A percentile compares a stretch with the other conserved stretches of the same genome.
phyloP scores from a whole-genome alignment of 257 asterid genomes.

The Cinchona pubescens region DNA sequence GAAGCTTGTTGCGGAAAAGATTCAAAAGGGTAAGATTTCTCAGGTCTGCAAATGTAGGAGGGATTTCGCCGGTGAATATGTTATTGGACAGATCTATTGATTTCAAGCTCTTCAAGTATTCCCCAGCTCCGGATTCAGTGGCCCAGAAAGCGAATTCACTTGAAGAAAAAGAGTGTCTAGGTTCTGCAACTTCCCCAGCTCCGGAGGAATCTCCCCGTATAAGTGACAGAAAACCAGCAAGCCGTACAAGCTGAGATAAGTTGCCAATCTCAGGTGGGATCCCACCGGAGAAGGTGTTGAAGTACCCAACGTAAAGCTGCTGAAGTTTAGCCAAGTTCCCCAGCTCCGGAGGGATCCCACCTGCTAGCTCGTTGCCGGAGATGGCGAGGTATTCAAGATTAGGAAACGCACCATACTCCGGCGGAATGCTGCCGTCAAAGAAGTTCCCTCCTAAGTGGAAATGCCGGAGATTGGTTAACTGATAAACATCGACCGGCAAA shows the following conservation, averaged over 20 bases:
- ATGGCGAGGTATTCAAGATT: slow-evolving; percentile 68
- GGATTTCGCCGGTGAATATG: slow-evolving; percentile 66
- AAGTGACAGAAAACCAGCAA: slow-evolving; percentile 86
- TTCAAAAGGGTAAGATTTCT: slow-evolving; percentile 72
- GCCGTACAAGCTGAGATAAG: slow-evolving; percentile 46
- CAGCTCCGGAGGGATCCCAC: slow-evolving; percentile 63
- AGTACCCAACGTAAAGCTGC: slow-evolving; percentile 83
- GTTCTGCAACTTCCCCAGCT: slow-evolving; percentile 61
- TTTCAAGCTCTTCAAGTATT: slow-evolving; percentile 59
- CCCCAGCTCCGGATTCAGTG: slow-evolving; percentile 70
- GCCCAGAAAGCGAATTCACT: slow-evolving; percentile 68
- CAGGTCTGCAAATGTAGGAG: slow-evolving; percentile 57
- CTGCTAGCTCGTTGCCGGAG: slow-evolving; percentile 73
- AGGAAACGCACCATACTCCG: slow-evolving; percentile 55
- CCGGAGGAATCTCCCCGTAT: slow-evolving; percentile 71
- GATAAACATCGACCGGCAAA: slow-evolving; percentile 53
- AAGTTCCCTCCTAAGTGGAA: slow-evolving; percentile 83
- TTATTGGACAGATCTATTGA: slow-evolving; percentile 94
- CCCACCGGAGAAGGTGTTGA: slow-evolving; percentile 66
- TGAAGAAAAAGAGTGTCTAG: slow-evolving; percentile 87
- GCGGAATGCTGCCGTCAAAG: slow-evolving; percentile 65
- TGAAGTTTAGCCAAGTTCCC: slow-evolving; percentile 58
- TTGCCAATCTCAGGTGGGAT: slow-evolving; percentile 78
- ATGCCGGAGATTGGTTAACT: slow-evolving; percentile 50
- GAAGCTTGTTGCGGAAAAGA: slow-evolving; percentile 81